These are phyloP conservation scores for Hypoxylon intermedium DNA, from an alignment of 495 filamentous ascomycete species.

Conservation along the genomic window DNA sequence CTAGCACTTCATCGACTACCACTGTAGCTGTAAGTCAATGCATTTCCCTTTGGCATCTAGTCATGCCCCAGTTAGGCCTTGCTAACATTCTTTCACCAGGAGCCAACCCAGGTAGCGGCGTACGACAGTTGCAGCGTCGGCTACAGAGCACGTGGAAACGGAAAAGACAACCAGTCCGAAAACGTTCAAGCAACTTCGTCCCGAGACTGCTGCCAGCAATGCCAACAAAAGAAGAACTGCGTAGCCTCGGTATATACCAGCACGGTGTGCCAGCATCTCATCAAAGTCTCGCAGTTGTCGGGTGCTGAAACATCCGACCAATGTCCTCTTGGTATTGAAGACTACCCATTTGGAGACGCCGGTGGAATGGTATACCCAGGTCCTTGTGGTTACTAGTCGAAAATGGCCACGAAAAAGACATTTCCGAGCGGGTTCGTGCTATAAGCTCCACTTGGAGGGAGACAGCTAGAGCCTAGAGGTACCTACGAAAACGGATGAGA, in stretches of 20 bases:
- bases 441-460: background rate
- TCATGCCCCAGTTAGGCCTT: background rate
- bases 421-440: too few species aligned
- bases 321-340: conserved; percentile 19
- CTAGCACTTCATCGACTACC: conserved; percentile 1
- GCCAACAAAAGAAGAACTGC: conserved; percentile 20
- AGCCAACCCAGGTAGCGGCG: conserved; percentile 3
- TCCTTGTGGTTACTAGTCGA: conserved; percentile 15
- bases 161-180: conserved; percentile 5
- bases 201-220: conserved; percentile 21
- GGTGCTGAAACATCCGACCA: conserved; percentile 14
- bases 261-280: conserved; percentile 9
- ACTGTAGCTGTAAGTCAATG: background rate
- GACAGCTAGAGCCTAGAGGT: background rate
- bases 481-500: background rate
- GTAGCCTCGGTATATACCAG: conserved; percentile 17
- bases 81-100: background rate
- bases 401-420: background rate
- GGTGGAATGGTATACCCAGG: conserved; percentile 22
- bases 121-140: conserved; percentile 27
- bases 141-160: conserved; percentile 17
- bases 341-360: conserved; percentile 16
- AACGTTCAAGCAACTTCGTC: conserved; percentile 13
- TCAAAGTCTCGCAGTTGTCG: conserved; percentile 10
- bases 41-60: background rate